Conservation (phyloP, 371 early-diverging fungal species). For the Mortierella sp. region DNA sequence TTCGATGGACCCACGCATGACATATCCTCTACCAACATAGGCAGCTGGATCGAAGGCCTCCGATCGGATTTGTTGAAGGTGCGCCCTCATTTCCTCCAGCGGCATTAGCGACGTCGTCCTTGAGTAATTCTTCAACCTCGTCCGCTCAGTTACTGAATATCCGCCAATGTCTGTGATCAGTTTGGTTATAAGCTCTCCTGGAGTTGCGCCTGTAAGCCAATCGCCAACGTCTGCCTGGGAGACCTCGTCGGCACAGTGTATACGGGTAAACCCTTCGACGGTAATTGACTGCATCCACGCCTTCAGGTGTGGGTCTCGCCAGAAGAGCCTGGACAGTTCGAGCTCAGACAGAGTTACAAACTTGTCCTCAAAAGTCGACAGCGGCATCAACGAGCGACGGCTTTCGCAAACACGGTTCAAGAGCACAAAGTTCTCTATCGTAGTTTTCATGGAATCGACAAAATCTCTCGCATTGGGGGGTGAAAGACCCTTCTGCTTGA, state of each 20-base stretch:
- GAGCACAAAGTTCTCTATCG: conserved; percentile 12
- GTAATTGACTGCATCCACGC: no score
- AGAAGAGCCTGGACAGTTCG: conserved; percentile 13
- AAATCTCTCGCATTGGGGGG: neutral
- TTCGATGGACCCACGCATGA: conserved; percentile 13
- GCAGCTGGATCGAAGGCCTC: neutral
- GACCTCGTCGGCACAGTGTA: no score
- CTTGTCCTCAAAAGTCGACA: conserved; percentile 9
- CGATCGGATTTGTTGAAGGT: neutral
- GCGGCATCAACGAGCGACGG: neutral
- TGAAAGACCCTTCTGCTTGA: conserved; percentile 4
- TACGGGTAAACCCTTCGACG: no score
- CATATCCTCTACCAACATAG: conserved; percentile 3
- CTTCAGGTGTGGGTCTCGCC: neutral
- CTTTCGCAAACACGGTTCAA: neutral
- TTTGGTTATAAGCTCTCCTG: neutral
- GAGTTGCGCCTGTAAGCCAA: neutral
- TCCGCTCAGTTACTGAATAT: neutral
- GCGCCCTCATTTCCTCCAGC: neutral
- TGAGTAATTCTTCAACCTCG: neutral
- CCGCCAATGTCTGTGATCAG: conserved; percentile 14
- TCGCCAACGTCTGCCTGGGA: no score
- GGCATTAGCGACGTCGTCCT: neutral
- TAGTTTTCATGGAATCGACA: neutral
- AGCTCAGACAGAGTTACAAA: conserved; percentile 11